Evolutionary conservation across 495 filamentous ascomycete genomes (phyloP).

Genomic region (Aspergillus egyptiacus): DNA sequence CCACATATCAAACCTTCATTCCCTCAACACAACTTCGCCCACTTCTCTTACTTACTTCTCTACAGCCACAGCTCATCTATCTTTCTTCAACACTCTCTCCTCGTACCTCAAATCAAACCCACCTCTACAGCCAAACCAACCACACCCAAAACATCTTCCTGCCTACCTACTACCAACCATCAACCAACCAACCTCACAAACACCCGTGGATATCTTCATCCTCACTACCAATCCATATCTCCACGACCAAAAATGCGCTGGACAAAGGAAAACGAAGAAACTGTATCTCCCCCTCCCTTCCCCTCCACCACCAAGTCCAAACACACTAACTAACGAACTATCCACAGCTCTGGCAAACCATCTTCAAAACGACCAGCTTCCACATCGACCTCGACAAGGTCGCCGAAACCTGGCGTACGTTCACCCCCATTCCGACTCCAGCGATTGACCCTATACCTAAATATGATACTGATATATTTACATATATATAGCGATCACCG

Average conservation of each 20-base stretch:
- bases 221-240: background rate
- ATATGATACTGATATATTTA: no score
- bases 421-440: background rate
- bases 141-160: no score
- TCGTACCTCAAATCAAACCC: background rate
- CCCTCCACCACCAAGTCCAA: background rate
- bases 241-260: constrained; percentile 4
- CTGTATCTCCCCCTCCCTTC: background rate
- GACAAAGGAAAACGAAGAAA: constrained; percentile 9
- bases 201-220: background rate
- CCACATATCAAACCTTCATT: no score
- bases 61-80: no score
- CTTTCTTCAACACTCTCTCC: no score
- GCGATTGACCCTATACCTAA: no score
- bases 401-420: constrained; percentile 12
- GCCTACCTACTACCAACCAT: no score
- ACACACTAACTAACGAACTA: no score
- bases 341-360: constrained; percentile 16
- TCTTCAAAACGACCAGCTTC: constrained; percentile 13
- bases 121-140: no score
- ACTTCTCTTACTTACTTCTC: background rate
- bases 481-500: background rate
- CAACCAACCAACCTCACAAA: background rate
- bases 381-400: constrained; percentile 13
- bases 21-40: background rate